Conservation (phyloP, 257 asterid genomes). For the Knoxia roxburghii region DNA sequence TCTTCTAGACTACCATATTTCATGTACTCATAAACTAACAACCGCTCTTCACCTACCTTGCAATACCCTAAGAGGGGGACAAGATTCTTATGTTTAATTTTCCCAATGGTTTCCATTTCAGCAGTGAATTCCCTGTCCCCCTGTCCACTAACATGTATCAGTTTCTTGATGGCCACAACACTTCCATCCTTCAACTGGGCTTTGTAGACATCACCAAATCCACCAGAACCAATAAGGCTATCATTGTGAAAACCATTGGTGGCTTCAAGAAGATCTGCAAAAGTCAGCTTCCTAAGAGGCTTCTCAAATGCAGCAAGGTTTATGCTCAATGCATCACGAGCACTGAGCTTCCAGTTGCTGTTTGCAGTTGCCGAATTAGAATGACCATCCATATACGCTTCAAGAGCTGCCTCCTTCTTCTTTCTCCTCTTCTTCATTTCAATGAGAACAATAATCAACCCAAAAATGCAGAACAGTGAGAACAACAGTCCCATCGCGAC, state of each 20-base stretch:
- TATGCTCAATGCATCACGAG: slow-evolving; percentile 71
- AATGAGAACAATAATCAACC: slow-evolving; percentile 55
- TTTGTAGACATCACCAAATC: slow-evolving; percentile 89
- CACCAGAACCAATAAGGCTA: slow-evolving; percentile 81
- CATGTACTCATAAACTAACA: slow-evolving; percentile 92
- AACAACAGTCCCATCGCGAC: slow-evolving; percentile 78
- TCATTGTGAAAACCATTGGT: slow-evolving; percentile 74
- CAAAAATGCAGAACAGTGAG: slow-evolving; percentile 75
- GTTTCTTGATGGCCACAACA: slow-evolving; percentile 79
- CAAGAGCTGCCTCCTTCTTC: slow-evolving; percentile 73
- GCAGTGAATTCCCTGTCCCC: slow-evolving; percentile 92
- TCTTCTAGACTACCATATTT: slow-evolving; percentile 83
- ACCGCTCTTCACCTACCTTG: slow-evolving; percentile 80
- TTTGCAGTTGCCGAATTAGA: slow-evolving; percentile 60
- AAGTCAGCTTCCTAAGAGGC: slow-evolving; percentile 80
- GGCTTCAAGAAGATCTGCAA: slow-evolving; percentile 88
- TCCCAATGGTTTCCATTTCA: slow-evolving; percentile 97
- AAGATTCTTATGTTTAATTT: slow-evolving; percentile 76
- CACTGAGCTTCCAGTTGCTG: slow-evolving; percentile 65
- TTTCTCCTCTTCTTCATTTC: slow-evolving; percentile 70
- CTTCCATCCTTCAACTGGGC: slow-evolving; percentile 85
- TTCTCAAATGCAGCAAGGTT: slow-evolving; percentile 72
- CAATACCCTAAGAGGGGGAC: slow-evolving; percentile 87
- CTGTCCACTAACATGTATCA: slow-evolving; percentile 79
- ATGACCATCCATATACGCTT: slow-evolving; percentile 67